phyloP scores from a whole-genome alignment of 2,329 filamentous ascomycete genomes.

The Laburnicola sp. region DNA sequence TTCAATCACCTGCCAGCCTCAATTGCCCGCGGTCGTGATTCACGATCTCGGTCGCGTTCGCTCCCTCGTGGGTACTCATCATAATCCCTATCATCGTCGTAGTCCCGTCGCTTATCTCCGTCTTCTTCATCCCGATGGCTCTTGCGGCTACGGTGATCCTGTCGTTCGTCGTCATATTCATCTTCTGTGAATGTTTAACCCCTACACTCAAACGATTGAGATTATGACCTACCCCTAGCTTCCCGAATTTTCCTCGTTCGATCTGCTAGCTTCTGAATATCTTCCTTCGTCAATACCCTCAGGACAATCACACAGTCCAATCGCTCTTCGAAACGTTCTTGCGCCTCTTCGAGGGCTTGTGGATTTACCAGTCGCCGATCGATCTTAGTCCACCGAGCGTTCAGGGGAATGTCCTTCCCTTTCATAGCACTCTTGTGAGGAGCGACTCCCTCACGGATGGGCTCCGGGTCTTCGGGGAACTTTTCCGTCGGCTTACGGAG shows the following conservation, averaged over 20 bases:
- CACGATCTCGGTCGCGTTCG: conserved; percentile 20
- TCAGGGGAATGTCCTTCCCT: conserved; percentile 66
- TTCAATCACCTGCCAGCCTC: conserved; percentile 37
- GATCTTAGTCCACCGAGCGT: conserved; percentile 91
- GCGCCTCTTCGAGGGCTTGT: conserved; percentile 77
- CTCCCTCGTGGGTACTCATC: conserved; percentile 28
- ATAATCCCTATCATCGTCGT: conserved; percentile 34
- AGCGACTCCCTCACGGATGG: conserved; percentile 85
- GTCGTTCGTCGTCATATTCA: conserved; percentile 35
- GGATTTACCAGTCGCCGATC: conserved; percentile 86
- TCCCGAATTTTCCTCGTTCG: conserved; percentile 79
- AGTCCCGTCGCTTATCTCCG: conserved; percentile 27
- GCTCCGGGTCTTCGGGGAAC: conserved; percentile 85
- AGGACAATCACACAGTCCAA: conserved; percentile 91
- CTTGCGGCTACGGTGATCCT: conserved; percentile 32
- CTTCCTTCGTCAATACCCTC: conserved; percentile 80
- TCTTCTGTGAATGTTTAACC: conserved; percentile 32
- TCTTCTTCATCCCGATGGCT: conserved; percentile 38
- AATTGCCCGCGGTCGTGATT: conserved; percentile 25
- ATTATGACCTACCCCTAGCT: not conserved
- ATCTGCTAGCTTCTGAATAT: conserved; percentile 83
- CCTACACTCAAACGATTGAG: not conserved
- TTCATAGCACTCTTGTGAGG: conserved; percentile 87
- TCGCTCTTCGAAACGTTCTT: conserved; percentile 88
- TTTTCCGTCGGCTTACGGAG: conserved; percentile 78